Percentiles rank a stretch among this genome's conserved stretches.
These are phyloP conservation scores for Pleurotus citrinopileatus DNA, from an alignment of 768 basidiomycete species.

Conservation along the genomic window DNA sequence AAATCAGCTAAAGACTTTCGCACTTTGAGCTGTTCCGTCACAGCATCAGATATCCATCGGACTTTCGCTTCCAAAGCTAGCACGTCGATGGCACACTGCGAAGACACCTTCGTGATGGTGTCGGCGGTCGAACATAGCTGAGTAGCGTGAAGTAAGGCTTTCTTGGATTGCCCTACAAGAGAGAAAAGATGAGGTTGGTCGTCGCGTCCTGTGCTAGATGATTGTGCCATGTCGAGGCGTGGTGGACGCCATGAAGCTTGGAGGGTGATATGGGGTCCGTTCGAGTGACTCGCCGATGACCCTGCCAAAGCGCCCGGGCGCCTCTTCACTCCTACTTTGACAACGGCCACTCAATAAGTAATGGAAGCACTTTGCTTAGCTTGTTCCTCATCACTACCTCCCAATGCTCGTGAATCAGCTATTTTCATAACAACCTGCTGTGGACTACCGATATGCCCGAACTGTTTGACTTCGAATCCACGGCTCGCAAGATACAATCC, in stretches of 20 bases:
- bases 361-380: conserved; percentile 46
- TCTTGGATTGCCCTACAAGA: conserved; percentile 79
- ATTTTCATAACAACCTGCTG: conserved; percentile 64
- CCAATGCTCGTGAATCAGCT: conserved; percentile 10
- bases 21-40: conserved; percentile 76
- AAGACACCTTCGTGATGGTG: conserved; percentile 58
- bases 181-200: conserved; percentile 68
- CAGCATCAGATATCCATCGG: conserved; percentile 71
- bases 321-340: not conserved
- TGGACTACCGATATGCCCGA: conserved; percentile 57
- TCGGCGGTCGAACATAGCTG: conserved; percentile 71
- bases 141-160: conserved; percentile 76
- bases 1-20: conserved; percentile 9
- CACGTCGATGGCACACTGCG: conserved; percentile 65
- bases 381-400: conserved; percentile 56
- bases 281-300: not conserved
- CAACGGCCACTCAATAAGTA: not conserved
- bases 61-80: conserved; percentile 80
- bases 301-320: not conserved
- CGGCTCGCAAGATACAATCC: conserved; percentile 68
- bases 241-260: not conserved
- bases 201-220: conserved; percentile 20
- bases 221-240: conserved; percentile 12
- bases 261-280: not conserved
- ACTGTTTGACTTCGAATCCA: conserved; percentile 57